Conservation (phyloP, 2,329 filamentous ascomycete species). For the Cadophora sp. region DNA sequence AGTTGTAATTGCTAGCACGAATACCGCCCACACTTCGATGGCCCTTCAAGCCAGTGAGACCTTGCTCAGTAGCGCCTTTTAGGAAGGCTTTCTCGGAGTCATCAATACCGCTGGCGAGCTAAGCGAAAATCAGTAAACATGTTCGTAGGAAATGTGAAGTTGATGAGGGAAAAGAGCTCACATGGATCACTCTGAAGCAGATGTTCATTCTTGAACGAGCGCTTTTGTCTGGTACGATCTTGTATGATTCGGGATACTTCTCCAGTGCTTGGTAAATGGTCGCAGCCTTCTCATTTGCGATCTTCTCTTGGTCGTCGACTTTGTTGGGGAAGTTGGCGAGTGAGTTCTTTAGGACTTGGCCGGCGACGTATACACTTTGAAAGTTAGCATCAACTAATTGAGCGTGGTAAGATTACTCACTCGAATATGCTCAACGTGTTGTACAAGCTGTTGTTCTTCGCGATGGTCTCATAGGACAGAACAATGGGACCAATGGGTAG, state of each 20-base stretch:
- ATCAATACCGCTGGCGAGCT: conserved; percentile 58
- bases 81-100: conserved; percentile 83
- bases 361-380: conserved; percentile 80
- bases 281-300: conserved; percentile 76
- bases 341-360: conserved; percentile 83
- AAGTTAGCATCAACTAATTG: neutral
- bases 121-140: conserved; percentile 19
- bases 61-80: conserved; percentile 69
- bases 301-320: conserved; percentile 76
- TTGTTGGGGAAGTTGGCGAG: conserved; percentile 70
- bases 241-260: conserved; percentile 74
- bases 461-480: conserved; percentile 81
- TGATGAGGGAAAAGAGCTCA: conserved; percentile 38
- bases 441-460: conserved; percentile 94
- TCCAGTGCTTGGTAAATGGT: conserved; percentile 82
- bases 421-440: conserved; percentile 94
- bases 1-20: conserved; percentile 88
- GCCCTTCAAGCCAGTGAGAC: conserved; percentile 84
- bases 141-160: neutral
- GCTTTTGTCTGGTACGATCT: conserved; percentile 75
- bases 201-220: conserved; percentile 93
- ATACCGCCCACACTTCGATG: conserved; percentile 89
- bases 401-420: conserved; percentile 48
- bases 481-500: conserved; percentile 82
- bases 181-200: conserved; percentile 77